These are phyloP conservation scores for Mytilinidion resinicola DNA, from an alignment of 495 filamentous ascomycete species.

Conservation along the genomic window DNA sequence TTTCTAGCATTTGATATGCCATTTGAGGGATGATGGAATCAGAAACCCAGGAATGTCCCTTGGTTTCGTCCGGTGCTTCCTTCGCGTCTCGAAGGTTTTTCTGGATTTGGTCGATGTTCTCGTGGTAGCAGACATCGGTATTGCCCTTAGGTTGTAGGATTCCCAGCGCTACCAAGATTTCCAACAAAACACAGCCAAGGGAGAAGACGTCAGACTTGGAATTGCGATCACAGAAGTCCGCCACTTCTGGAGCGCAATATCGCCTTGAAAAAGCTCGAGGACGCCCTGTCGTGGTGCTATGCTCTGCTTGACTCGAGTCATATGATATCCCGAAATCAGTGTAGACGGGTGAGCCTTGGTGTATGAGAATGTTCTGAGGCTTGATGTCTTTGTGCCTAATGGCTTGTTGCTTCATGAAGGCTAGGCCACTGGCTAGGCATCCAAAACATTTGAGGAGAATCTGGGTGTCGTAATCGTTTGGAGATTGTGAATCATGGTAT, in stretches of 20 bases:
- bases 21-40: no score
- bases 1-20: no score
- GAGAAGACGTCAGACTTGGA: constrained; percentile 4
- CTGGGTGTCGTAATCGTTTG: not conserved
- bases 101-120: no score
- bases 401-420: not conserved
- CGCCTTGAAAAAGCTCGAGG: not conserved
- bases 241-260: constrained; percentile 1
- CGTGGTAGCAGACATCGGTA: no score
- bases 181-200: constrained; percentile 7
- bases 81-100: no score
- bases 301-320: not conserved
- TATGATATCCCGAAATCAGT: constrained; percentile 7
- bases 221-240: not conserved
- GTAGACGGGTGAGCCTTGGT: not conserved
- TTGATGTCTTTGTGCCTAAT: constrained; percentile 12
- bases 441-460: not conserved
- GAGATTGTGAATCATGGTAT: not conserved
- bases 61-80: no score
- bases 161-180: constrained; percentile 1
- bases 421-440: not conserved
- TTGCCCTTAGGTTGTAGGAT: no score
- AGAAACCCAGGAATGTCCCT: no score
- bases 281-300: not conserved
- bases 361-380: constrained; percentile 10